Percentiles rank a stretch among this genome's conserved stretches.
These are phyloP conservation scores for Biscogniauxia mediterranea DNA, from an alignment of 2,329 filamentous ascomycete species.

Conservation along the genomic window DNA sequence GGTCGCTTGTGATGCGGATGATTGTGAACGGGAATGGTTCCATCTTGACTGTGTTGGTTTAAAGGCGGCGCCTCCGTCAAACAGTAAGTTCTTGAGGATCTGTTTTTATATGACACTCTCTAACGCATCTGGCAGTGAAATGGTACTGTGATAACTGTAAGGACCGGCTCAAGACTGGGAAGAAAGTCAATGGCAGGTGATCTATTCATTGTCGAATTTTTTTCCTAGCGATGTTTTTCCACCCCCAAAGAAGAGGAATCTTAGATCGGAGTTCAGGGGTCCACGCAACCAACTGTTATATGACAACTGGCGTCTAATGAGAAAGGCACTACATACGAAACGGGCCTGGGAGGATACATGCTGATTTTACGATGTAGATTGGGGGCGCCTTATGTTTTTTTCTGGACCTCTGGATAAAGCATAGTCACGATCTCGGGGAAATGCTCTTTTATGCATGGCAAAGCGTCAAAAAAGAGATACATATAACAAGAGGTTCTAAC, in stretches of 20 bases:
- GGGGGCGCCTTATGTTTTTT: slow-evolving; percentile 8
- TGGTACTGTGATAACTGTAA: slow-evolving; percentile 83
- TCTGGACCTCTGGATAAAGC: slow-evolving; percentile 8
- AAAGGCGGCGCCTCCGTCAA: slow-evolving; percentile 73
- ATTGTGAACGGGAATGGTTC: slow-evolving; percentile 78
- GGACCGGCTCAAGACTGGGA: slow-evolving; percentile 58
- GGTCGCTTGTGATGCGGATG: slow-evolving; percentile 75
- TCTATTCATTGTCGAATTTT: slow-evolving; percentile 1
- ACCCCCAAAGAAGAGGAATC: slow-evolving; percentile 4
- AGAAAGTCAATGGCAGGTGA: slow-evolving; percentile 50
- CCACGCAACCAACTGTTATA: slow-evolving; percentile 6
- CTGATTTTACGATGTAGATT: slow-evolving; percentile 3
- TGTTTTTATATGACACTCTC: slow-evolving; percentile 21
- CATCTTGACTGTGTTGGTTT: slow-evolving; percentile 79
- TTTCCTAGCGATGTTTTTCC: slow-evolving; percentile 1
- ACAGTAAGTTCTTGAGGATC: slow-evolving; percentile 54
- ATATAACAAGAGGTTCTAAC: neutral
- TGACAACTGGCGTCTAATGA: slow-evolving; percentile 15
- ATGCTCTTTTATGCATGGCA: neutral
- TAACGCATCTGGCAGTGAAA: slow-evolving; percentile 57
- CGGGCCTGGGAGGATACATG: neutral
- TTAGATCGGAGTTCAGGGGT: slow-evolving; percentile 17
- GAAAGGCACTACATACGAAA: neutral
- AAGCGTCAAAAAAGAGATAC: neutral
- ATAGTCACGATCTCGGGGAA: slow-evolving; percentile 5